Evolutionary conservation across 257 asterid species (phyloP), one percentile per base, ranked within the genome.

Genomic region (Nicotiana noctiflora): DNA sequence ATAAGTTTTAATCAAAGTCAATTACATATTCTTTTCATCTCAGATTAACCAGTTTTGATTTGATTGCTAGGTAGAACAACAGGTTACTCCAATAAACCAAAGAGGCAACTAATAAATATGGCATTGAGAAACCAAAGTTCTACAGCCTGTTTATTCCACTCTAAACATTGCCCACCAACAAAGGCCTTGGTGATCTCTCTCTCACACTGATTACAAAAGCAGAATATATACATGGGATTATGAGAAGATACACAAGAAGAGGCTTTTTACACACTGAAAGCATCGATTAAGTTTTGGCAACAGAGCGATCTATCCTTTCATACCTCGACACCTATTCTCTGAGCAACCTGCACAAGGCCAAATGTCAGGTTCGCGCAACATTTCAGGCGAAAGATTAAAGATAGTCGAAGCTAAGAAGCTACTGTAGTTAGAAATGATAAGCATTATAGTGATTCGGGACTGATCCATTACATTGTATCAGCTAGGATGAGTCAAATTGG

Each of bases 241-340:
- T 46, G 75, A 34, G 53, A 18, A 13, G 49, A 25, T 23, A 51
- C 27, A 23, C 23, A 40, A 19, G 46, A 1, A 37, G 46, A 18
- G 29, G 57, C 49, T 32, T 80, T 60, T 49, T n/a, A 62, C 21
- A 78, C 62, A 70, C 8, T 19, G 64, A 40, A 74, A 52, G 70
- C 25, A 40, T 19, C 80, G 23, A 6, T 77, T 10, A 57, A 7
- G 46, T 40, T 40, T 40, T 40, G 46, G 46, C 10, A 8, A 40
- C 46, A 40, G 46, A 40, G 46, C 46, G 7, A 17, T 82, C 65
- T 31, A 3, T 7, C 61, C 72, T 62, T 72, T 92, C 89, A 94
- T 49, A 96, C 95, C 75, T 85, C 85, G 77, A 96, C 89, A 68
- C 99, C 98, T 59, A 96, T 94, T 84, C 98, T 90, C 79, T 90